Percentiles rank a stretch among this genome's conserved stretches.
Evolutionary conservation across 2,329 filamentous ascomycete species (phyloP).

Genomic region (Fusarium sp.): DNA sequence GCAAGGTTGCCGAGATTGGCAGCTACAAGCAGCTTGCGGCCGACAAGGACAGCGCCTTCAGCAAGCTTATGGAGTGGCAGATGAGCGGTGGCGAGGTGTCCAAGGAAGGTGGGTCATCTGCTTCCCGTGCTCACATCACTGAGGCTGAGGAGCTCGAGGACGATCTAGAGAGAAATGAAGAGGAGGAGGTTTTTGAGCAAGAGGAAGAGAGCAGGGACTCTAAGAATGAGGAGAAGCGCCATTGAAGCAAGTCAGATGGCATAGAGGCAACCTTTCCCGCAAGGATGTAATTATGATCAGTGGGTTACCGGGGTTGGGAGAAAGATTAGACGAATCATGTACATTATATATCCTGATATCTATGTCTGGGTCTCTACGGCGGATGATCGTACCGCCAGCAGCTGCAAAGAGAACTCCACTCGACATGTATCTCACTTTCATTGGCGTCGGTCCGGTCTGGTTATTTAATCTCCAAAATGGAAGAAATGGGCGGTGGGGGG

Average conservation of each 20-base stretch:
- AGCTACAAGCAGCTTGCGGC: slow-evolving; percentile 83
- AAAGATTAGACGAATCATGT: slow-evolving; percentile 49
- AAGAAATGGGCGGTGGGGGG: slow-evolving; percentile 16
- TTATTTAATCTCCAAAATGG: slow-evolving; percentile 36
- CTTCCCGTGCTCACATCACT: slow-evolving; percentile 60
- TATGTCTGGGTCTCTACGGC: slow-evolving; percentile 46
- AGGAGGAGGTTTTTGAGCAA: slow-evolving; percentile 52
- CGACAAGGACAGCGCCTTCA: slow-evolving; percentile 86
- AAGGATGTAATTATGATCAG: slow-evolving; percentile 42
- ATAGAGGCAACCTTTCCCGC: slow-evolving; percentile 15
- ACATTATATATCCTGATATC: slow-evolving; percentile 50
- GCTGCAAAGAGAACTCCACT: slow-evolving; percentile 47
- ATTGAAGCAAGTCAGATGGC: slow-evolving; percentile 24
- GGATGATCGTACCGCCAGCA: slow-evolving; percentile 31
- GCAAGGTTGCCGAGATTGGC: slow-evolving; percentile 91
- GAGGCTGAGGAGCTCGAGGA: slow-evolving; percentile 68
- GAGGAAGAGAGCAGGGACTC: slow-evolving; percentile 47
- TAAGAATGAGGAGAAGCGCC: slow-evolving; percentile 40
- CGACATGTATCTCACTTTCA: slow-evolving; percentile 41
- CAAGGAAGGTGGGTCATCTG: slow-evolving; percentile 55
- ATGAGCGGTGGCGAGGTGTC: slow-evolving; percentile 85
- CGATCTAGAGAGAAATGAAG: slow-evolving; percentile 60
- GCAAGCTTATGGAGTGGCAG: slow-evolving; percentile 98
- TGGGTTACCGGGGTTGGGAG: slow-evolving; percentile 11
- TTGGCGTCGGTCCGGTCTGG: slow-evolving; percentile 46